Conservation (phyloP, 108 stramenopile genomes). For the Cyclostephanos tholiformis region DNA sequence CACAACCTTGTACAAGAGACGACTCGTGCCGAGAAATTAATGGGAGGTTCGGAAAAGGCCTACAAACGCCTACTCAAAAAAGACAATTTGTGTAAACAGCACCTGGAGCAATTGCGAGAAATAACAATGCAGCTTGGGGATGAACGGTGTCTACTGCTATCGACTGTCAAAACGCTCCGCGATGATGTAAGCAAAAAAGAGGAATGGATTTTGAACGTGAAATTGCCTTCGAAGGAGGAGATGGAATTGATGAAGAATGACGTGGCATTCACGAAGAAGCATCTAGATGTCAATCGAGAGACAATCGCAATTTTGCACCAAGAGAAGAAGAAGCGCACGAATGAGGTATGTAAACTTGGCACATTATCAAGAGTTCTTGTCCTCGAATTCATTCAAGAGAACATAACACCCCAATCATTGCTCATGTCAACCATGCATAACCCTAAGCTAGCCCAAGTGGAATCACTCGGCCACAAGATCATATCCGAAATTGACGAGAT, state of each 20-base stretch:
- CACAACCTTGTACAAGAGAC: conserved; percentile 16
- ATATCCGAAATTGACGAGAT: conserved; percentile 17
- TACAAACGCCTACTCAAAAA: conserved; percentile 6
- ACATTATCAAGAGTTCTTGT: background rate
- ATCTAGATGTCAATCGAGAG: conserved; percentile 30
- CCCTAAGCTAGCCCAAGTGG: conserved; percentile 16
- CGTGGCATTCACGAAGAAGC: conserved; percentile 22
- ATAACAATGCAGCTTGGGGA: conserved; percentile 11
- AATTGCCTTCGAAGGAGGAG: conserved; percentile 34
- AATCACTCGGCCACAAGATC: conserved; percentile 23
- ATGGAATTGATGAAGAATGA: conserved; percentile 29
- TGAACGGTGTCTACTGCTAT: conserved; percentile 9
- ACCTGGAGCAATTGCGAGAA: conserved; percentile 11
- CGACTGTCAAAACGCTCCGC: conserved; percentile 14
- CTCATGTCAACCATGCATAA: background rate
- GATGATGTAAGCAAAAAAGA: conserved; percentile 22
- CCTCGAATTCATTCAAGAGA: background rate
- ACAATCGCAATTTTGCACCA: conserved; percentile 21
- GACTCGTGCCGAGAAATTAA: conserved; percentile 11
- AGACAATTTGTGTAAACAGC: conserved; percentile 8
- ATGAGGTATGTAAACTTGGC: conserved; percentile 15
- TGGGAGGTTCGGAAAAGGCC: conserved; percentile 4
- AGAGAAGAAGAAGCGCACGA: conserved; percentile 27
- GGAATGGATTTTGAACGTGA: background rate
- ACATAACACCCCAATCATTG: background rate